phyloP scores from a whole-genome alignment of 163 green algal genomes.

The Coccomyxa subellipsoidea region DNA sequence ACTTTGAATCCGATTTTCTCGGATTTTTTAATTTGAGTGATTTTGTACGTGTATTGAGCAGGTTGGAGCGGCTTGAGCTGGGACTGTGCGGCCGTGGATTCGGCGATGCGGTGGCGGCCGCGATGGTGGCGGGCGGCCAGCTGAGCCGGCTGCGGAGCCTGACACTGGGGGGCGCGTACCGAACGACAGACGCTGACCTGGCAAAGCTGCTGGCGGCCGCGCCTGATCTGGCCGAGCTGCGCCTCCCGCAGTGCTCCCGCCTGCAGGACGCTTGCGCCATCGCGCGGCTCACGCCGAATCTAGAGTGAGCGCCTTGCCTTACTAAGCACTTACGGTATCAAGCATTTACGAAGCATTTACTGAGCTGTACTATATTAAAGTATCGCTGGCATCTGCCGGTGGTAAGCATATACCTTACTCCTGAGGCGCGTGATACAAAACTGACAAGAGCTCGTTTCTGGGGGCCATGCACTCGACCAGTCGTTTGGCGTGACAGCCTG shows the following conservation, averaged over 20 bases:
- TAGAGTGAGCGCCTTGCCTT: conserved; percentile 10
- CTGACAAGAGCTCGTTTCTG: too few relatives aligned
- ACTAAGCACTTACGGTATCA: too few relatives aligned
- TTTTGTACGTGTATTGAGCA: too few relatives aligned
- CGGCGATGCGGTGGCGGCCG: conserved; percentile 37
- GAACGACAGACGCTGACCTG: conserved; percentile 46
- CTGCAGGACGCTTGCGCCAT: conserved; percentile 23
- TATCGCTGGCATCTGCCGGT: too few relatives aligned
- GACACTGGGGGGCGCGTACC: conserved; percentile 56
- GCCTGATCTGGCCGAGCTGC: conserved; percentile 36
- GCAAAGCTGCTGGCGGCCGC: conserved; percentile 28
- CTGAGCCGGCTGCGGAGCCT: conserved; percentile 38
- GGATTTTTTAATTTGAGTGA: too few relatives aligned
- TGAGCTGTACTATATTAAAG: too few relatives aligned
- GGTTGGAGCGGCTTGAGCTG: conserved; percentile 51
- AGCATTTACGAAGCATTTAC: too few relatives aligned
- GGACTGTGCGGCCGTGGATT: conserved; percentile 52
- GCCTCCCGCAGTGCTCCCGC: conserved; percentile 37
- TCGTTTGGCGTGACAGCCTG: too few relatives aligned
- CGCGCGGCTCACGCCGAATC: conserved; percentile 12
- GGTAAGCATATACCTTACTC: too few relatives aligned
- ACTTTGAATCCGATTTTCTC: too few relatives aligned
- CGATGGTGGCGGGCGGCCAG: conserved; percentile 23
- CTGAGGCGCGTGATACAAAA: too few relatives aligned
- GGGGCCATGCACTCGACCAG: too few relatives aligned